These are phyloP conservation scores for Penicillium antarcticum DNA, from an alignment of 495 filamentous ascomycete genomes.

Conservation along the genomic window DNA sequence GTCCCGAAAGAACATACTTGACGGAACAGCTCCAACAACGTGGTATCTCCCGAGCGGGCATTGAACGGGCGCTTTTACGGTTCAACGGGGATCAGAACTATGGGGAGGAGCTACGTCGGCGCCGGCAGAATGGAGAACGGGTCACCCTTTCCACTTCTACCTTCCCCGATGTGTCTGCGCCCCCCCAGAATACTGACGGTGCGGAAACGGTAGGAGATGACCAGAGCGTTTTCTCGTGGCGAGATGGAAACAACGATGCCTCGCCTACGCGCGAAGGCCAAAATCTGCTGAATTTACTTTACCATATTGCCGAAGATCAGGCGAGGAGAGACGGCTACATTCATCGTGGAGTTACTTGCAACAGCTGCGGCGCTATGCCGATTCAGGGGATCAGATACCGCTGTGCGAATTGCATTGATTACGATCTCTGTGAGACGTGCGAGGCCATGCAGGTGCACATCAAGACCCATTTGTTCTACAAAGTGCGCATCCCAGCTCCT, in stretches of 20 bases:
- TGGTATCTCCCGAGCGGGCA: conserved; percentile 40
- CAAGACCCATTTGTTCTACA: conserved; percentile 95
- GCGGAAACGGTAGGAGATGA: conserved; percentile 59
- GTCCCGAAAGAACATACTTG: conserved; percentile 34
- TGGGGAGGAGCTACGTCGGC: conserved; percentile 42
- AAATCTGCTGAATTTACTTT: conserved; percentile 69
- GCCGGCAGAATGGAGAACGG: conserved; percentile 40
- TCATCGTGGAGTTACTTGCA: conserved; percentile 91
- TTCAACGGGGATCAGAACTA: conserved; percentile 45
- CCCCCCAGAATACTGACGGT: conserved; percentile 41
- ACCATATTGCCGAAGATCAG: conserved; percentile 80
- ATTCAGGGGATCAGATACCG: conserved; percentile 90
- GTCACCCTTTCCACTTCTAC: conserved; percentile 41
- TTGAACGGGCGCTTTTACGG: conserved; percentile 36
- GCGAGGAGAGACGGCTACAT: conserved; percentile 81
- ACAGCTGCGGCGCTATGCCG: conserved; percentile 77
- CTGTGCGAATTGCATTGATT: conserved; percentile 90
- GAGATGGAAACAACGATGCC: conserved; percentile 50
- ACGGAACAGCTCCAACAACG: conserved; percentile 41
- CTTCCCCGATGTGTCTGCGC: conserved; percentile 48
- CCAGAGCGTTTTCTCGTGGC: conserved; percentile 54
- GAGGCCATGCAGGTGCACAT: conserved; percentile 80
- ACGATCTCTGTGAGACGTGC: conserved; percentile 85
- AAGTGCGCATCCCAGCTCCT: conserved; percentile 73
- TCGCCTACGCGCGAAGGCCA: conserved; percentile 63